Conservation (phyloP, 2,329 filamentous ascomycete species). For the Orbilia quercus region DNA sequence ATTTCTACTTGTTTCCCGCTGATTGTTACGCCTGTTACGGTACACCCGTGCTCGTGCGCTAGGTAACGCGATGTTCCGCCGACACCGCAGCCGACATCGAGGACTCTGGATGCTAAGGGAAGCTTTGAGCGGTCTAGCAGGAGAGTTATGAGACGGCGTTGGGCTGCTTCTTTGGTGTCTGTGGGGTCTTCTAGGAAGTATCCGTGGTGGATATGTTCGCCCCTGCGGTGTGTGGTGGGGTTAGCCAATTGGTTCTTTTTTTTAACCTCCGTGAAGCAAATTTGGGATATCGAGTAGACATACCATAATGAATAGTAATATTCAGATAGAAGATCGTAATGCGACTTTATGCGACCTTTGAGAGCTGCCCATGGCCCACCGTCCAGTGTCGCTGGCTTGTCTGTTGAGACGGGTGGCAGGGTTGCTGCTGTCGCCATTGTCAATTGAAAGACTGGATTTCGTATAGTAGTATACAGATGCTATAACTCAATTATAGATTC, state of each 20-base stretch:
- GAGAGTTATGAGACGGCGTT: constrained; percentile 70
- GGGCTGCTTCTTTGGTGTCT: constrained; percentile 71
- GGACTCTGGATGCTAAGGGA: constrained; percentile 63
- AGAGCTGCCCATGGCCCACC: constrained; percentile 61
- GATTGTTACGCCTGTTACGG: constrained; percentile 72
- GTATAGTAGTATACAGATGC: too few species aligned
- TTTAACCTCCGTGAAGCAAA: constrained; percentile 48
- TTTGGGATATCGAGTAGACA: constrained; percentile 17
- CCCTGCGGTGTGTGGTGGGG: constrained; percentile 64
- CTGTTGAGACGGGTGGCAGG: constrained; percentile 3
- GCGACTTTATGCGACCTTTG: constrained; percentile 71
- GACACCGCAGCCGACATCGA: constrained; percentile 73
- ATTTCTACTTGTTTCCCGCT: constrained; percentile 71
- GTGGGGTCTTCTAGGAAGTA: constrained; percentile 68
- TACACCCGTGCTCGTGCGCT: constrained; percentile 67
- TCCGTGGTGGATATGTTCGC: constrained; percentile 73
- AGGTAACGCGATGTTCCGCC: constrained; percentile 71
- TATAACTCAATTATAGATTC: not conserved
- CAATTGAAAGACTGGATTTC: not conserved
- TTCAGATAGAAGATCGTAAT: constrained; percentile 72
- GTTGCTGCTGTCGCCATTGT: constrained; percentile 26
- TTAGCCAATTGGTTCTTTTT: constrained; percentile 27
- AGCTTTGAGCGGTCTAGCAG: constrained; percentile 67
- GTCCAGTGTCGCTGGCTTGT: constrained; percentile 9
- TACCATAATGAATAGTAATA: constrained; percentile 73